Base-by-base conservation (phyloP, 495 filamentous ascomycete genomes). In the Podospora fimiseda region DNA sequence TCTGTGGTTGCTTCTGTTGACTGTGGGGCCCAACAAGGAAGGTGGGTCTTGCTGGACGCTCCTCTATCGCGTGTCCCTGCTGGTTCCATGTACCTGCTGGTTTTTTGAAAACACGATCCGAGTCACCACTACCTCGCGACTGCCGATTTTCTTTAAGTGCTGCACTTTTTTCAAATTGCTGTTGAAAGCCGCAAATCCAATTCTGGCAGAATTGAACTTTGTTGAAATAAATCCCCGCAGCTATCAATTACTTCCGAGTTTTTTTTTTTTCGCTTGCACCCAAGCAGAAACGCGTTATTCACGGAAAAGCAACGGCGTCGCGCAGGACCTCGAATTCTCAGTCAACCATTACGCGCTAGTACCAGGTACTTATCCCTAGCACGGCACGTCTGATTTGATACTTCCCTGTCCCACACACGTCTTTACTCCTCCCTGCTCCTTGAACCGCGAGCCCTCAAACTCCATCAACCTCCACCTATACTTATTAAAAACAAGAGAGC, bases 1-100 rank as follows among this genome's bases (percentile, higher is more conserved):
- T 60, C 64, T 58, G 70, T 63, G 50, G 74, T 77, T 74, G 71
- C 68, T 57, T 53, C 55, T 76, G 74, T 76, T 76, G 70, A 71
- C 51, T 19, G 62, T 61, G 59, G 59, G 50, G 53, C 57, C 39
- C 20, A 14, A 55, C 43, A 43, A 52, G 56, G 59, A 60, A 60
- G 61, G 51, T 48, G 54, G 62, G 54, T 45, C 13, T 60, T 53
- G 60, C 50, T 50, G 27, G 33, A 23, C 50, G 55, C 60, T 60
- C 55, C 53, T 58, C 50, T 39, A 60, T 27, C 65, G 62, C 66
- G 66, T 63, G 11, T 47, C 41, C 56, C 46, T 27, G 46, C 21
- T n/a, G 16, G 40, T 42, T 18, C 45, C 45, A 41, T 51, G 65
- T 66, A 68, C 65, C 63, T 65, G n/a, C 15, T 51, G 53, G 43